phyloP scores from a whole-genome alignment of 495 filamentous ascomycete genomes.

The Annulohypoxylon nitens region DNA sequence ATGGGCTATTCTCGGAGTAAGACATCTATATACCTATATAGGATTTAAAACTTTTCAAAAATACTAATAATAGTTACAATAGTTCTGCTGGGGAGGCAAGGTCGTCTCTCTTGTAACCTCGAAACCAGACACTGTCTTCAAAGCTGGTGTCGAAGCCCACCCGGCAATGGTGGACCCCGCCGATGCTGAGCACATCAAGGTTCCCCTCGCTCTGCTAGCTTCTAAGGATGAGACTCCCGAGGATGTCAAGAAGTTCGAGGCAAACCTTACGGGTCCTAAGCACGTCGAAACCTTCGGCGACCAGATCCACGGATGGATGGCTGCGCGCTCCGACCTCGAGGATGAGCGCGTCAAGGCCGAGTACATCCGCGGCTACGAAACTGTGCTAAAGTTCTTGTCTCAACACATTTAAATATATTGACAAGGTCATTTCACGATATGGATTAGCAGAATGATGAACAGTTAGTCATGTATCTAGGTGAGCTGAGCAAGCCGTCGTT shows the following conservation, averaged over 20 bases:
- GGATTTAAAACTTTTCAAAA: not conserved
- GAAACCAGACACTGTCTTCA: conserved; percentile 72
- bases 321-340: conserved; percentile 77
- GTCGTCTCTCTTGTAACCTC: conserved; percentile 70
- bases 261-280: conserved; percentile 73
- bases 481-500: not conserved
- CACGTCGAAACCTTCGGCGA: conserved; percentile 83
- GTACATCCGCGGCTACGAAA: conserved; percentile 84
- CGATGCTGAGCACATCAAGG: conserved; percentile 74
- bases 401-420: conserved; percentile 71
- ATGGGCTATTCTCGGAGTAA: conserved; percentile 86
- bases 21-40: conserved; percentile 23
- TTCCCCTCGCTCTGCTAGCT: conserved; percentile 75
- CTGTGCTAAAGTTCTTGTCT: conserved; percentile 78
- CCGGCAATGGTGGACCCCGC: conserved; percentile 89
- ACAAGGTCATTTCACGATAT: not conserved
- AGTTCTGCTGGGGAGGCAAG: conserved; percentile 95
- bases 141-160: conserved; percentile 77
- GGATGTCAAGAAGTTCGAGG: conserved; percentile 79
- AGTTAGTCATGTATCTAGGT: not conserved
- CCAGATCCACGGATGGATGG: conserved; percentile 95
- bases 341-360: conserved; percentile 76
- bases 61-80: conserved; percentile 1
- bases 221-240: conserved; percentile 74
- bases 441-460: not conserved